Base-by-base conservation (phyloP, 768 basidiomycete species). In the Cantharellus anzutake region DNA sequence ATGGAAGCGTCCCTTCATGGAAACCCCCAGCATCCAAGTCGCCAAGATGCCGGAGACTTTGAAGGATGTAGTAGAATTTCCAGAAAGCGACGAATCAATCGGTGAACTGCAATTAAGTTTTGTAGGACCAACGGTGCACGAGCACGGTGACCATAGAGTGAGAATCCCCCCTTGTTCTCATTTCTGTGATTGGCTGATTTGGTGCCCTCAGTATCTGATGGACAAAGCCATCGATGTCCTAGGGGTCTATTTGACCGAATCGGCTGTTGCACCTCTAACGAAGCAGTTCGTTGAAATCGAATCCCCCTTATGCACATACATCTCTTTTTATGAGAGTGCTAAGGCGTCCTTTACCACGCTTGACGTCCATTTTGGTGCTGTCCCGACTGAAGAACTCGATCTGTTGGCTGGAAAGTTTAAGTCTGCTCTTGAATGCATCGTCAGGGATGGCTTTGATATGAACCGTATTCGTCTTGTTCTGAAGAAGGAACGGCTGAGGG, bases 1-100 rank as follows among this genome's bases (percentile, higher is more conserved):
- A 4, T 99, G 94, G 93, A 89, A 86, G 63, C 81, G 94, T 20
- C 96, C 96, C 3, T 98, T 97, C 67, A 65, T 97, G 41, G 92
- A 97, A 72, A 92, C 92, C 0, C 64, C 80, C 5, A 92, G 86
- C 63, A 81, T 84, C 3, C 69, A 70, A n/a, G 73, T 81, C 34
- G 73, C 71, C 42, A 75, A 75, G 4, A 77, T 86, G 20, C 67
- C 74, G 41, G 65, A 73, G 51, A 78, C 81, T 2, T 69, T 74
- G 50, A 80, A 76, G 61, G 78, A 85, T 62, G 73, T 75, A 0
- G 81, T 97, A 16, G 88, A 93, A 66, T 99, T 99, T 67, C 94
- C 96, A 5, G 96, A 98, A 72, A 82, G 89, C 69, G 93, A 98
- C 66, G 94, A 98, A 73, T 86, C 85, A 61, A 79, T 90, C 66